A percentile compares a stretch with the other conserved stretches of the same genome.
Conservation (phyloP, 495 filamentous ascomycete genomes). For the Xylaria intraflava region DNA sequence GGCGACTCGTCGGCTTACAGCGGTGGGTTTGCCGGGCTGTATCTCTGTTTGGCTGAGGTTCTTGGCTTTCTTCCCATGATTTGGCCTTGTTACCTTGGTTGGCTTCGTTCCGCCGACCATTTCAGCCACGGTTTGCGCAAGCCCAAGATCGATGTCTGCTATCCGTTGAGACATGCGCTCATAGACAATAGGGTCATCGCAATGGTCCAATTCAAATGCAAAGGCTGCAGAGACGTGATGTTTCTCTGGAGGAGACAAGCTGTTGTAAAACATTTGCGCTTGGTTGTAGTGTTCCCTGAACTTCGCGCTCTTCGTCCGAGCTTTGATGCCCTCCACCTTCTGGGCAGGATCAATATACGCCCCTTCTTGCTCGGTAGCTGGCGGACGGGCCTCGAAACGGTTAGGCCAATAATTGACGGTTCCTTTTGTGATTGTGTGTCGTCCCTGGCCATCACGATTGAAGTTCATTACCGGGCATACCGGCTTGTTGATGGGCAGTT, state of each 20-base stretch:
- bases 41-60: conserved; percentile 65
- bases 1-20: conserved; percentile 64
- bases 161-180: conserved; percentile 63
- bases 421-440: conserved; percentile 51
- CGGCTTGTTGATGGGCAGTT: conserved; percentile 75
- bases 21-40: conserved; percentile 54
- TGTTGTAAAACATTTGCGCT: conserved; percentile 76
- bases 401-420: conserved; percentile 90
- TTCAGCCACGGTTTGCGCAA: conserved; percentile 64
- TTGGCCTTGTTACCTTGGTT: conserved; percentile 41
- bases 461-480: conserved; percentile 76
- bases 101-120: conserved; percentile 62
- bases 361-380: conserved; percentile 51
- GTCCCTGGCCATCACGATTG: conserved; percentile 65
- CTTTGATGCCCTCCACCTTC: conserved; percentile 62
- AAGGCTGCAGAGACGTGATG: conserved; percentile 63
- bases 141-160: conserved; percentile 62
- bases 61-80: conserved; percentile 61
- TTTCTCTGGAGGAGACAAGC: conserved; percentile 63
- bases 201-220: conserved; percentile 82
- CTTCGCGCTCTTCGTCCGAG: conserved; percentile 63
- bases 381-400: conserved; percentile 57
- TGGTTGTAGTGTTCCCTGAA: conserved; percentile 76
- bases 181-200: conserved; percentile 79
- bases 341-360: conserved; percentile 64